Base-by-base conservation (phyloP, 148 eudicot species). In the Persicaria tinctoria region DNA sequence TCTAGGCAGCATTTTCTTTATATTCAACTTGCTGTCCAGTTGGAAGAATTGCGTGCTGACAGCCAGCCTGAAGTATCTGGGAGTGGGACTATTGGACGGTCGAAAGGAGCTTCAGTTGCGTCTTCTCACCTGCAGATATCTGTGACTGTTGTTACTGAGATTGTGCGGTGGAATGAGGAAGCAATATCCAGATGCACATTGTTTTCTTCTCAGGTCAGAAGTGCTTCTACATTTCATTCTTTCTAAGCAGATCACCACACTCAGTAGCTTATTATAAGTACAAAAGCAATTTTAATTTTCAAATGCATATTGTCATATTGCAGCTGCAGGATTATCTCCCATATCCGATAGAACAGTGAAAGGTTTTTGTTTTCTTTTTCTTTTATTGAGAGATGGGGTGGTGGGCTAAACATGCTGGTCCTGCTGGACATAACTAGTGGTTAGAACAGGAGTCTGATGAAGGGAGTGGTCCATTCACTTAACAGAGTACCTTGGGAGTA, bases 131-230 rank as follows among this genome's bases (percentile, higher is more conserved):
- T 85, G 83, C 94, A 92, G 82, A 96, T 96, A 81, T 92, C 97
- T 75, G 99, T 96, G 72, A 91, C 97, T 60, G 97, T 86, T 80
- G 99, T 96, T 82, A 90, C 97, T 41, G 99, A 96, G 80, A 92
- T 96, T 87, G 97, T 96, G 56, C 97, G 97, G 50, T 96, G 99
- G 97, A 96, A 96, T 74, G 99, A 96, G 80, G 99, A 96, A 84
- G 99, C 99, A 78, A 84, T 96, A 75, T 86, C 94, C 6, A 87
- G 99, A 81, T 92, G 97, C 73, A 84, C 86, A 76, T 80, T 92
- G 85, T 96, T 96, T 79, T 90, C 99, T 55, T 77, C 88, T 72
- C 97, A 89, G 94, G 97, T 66, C 47, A 32, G 1, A 66, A 38
- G 41, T 66, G 17, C 8, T 64, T 38, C 17, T 64, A 41, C 17